Conservation (phyloP, 257 asterid species). For the Solanum piurae region DNA sequence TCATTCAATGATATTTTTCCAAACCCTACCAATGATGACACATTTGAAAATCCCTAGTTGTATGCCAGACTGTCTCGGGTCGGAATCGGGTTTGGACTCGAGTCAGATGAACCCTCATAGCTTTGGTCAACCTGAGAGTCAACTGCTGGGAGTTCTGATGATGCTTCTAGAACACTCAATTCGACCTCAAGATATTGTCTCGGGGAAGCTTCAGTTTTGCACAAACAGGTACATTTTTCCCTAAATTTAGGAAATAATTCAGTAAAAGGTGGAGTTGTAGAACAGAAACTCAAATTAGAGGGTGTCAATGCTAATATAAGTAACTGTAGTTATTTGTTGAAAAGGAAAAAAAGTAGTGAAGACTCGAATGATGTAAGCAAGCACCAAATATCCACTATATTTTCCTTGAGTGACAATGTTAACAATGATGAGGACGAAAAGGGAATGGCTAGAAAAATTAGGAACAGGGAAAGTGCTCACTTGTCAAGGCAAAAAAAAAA, state of each 20-base stretch:
- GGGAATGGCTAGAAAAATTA: slow-evolving; percentile 64
- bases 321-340: too few species aligned
- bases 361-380: too few species aligned
- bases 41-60: background rate
- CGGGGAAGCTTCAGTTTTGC: slow-evolving; percentile 20
- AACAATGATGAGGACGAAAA: background rate
- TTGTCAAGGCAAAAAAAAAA: slow-evolving; percentile 79
- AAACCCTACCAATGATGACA: background rate
- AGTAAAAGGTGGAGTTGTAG: slow-evolving; percentile 32
- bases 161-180: background rate
- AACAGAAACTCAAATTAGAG: slow-evolving; percentile 11
- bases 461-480: slow-evolving; percentile 93
- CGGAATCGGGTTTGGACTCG: background rate
- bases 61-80: background rate
- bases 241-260: slow-evolving; percentile 29
- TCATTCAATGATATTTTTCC: slow-evolving; percentile 44
- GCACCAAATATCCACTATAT: too few species aligned
- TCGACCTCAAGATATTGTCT: background rate
- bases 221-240: slow-evolving; percentile 44
- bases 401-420: too few species aligned
- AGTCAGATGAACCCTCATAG: slow-evolving; percentile 2
- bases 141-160: background rate
- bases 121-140: slow-evolving; percentile 1
- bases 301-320: too few species aligned
- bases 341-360: too few species aligned